Evolutionary conservation across 2,329 filamentous ascomycete genomes (phyloP), one percentile per base, ranked within the genome.

Genomic region (Lachnellula suecica): DNA sequence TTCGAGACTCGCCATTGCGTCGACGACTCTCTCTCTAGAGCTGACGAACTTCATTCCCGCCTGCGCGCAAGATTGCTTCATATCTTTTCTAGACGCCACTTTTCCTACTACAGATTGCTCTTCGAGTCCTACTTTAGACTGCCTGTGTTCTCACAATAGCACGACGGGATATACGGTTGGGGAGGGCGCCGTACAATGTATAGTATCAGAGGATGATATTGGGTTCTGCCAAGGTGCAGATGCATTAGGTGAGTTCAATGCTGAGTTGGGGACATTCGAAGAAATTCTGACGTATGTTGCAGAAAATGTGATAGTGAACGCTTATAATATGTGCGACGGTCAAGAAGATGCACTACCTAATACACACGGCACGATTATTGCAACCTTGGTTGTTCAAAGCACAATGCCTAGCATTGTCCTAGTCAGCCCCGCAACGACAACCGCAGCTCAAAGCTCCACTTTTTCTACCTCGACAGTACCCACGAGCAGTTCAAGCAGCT

Each of bases 111-210:
- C 67, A 45, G 64, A 67, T 44, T 87, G 84, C 62, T 73, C 74
- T 25, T 64, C 69, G 29, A 70, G 71, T 13, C 74, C 78, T 10
- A 75, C 84, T 23, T 66, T 89, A 59, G 70, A 76, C 62, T 89
- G 85, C 59, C 74, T 91, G 6, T 91, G 88, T 67, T 76, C 77
- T 34, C 74, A 76, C 52, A 73, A 74, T 29, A 85, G 85, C 8
- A 70, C 68, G 11, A 79, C 79, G 25, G 85, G 83, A 9, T 86
- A 84, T 61, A 90, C 88, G 1, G 63, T 90, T 44, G 87, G 85
- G n/a, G 88, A 91, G 70, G 87, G 79, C 10, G 85, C 83, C 4
- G 70, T 89, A 56, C 80, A 85, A 63, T 91, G 88, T 67, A 77
- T 88, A 29, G 72, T 79, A 8, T 80, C 80, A 7, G 78, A 81